Conservation (phyloP, 2,329 filamentous ascomycete species). For the Cladosporium sp. region DNA sequence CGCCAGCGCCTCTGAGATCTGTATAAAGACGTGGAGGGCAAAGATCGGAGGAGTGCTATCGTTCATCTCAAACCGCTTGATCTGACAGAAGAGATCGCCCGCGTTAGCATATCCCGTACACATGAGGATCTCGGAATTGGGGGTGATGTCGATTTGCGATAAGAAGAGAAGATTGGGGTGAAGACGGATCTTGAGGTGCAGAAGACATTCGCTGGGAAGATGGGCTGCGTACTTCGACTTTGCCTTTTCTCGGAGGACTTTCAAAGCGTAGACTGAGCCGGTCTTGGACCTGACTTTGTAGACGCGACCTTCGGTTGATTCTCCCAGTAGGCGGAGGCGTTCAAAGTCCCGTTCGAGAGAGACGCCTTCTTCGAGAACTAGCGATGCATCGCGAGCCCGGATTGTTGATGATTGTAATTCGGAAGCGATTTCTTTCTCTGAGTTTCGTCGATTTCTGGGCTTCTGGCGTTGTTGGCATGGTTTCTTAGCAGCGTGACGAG, state of each 20-base stretch:
- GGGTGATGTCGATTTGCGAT: background rate
- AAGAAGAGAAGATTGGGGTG: constrained; percentile 4
- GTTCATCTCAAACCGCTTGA: too few species aligned
- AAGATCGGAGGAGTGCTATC: constrained; percentile 16
- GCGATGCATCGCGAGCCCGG: too few species aligned
- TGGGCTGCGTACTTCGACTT: background rate
- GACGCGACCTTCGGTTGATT: background rate
- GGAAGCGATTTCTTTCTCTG: too few species aligned
- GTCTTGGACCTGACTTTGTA: background rate
- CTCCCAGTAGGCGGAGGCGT: background rate
- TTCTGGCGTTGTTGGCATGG: too few species aligned
- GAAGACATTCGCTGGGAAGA: background rate
- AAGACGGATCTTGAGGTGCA: background rate
- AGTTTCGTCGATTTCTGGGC: too few species aligned
- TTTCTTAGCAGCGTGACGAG: too few species aligned
- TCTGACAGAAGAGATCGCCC: constrained; percentile 16
- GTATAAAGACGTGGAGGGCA: constrained; percentile 20
- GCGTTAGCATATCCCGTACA: constrained; percentile 18
- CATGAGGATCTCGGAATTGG: background rate
- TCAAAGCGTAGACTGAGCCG: background rate
- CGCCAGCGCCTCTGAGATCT: constrained; percentile 22
- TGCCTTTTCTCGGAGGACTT: background rate
- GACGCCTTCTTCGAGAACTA: background rate
- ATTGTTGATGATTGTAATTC: too few species aligned
- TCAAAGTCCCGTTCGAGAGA: background rate